Conservation (phyloP, 2,329 filamentous ascomycete species). For the Shiraia sp. region DNA sequence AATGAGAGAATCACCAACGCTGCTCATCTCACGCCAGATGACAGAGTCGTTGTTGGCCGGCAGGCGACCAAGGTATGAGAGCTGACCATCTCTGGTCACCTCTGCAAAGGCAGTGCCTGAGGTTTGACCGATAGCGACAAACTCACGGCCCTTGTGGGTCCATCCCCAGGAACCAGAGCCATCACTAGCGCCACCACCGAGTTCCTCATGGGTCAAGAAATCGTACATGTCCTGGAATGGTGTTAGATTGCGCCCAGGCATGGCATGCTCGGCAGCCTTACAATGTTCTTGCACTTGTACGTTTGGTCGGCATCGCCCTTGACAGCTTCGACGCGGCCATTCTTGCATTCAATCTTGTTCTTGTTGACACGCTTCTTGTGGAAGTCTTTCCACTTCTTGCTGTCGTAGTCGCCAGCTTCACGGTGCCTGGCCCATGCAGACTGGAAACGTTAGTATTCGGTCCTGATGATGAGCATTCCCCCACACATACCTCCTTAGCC, state of each 20-base stretch:
- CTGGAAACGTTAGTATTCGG: conserved; percentile 18
- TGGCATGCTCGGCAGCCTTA: conserved; percentile 38
- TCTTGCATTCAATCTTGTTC: conserved; percentile 35
- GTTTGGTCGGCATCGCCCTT: conserved; percentile 45
- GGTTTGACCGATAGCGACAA: conserved; percentile 59
- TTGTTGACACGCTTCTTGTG: conserved; percentile 31
- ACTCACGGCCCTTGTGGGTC: conserved; percentile 58
- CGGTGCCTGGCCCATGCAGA: conserved; percentile 37
- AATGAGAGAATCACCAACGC: conserved; percentile 46
- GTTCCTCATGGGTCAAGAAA: conserved; percentile 59
- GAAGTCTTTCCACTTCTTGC: conserved; percentile 37
- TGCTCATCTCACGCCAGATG: conserved; percentile 59
- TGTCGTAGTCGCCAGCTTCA: conserved; percentile 36
- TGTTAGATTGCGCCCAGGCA: conserved; percentile 5
- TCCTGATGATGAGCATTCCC: background rate
- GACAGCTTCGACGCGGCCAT: conserved; percentile 44
- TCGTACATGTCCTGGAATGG: conserved; percentile 54
- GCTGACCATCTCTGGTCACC: conserved; percentile 53
- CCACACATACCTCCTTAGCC: conserved; percentile 33
- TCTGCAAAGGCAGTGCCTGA: conserved; percentile 61
- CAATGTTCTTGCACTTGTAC: conserved; percentile 51
- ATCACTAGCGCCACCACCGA: conserved; percentile 52
- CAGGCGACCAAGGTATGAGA: conserved; percentile 58
- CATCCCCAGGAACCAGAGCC: conserved; percentile 58
- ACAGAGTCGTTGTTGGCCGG: conserved; percentile 50